These are phyloP conservation scores for Arabis alpina DNA, from an alignment of 345 rosid species.

Conservation along the genomic window DNA sequence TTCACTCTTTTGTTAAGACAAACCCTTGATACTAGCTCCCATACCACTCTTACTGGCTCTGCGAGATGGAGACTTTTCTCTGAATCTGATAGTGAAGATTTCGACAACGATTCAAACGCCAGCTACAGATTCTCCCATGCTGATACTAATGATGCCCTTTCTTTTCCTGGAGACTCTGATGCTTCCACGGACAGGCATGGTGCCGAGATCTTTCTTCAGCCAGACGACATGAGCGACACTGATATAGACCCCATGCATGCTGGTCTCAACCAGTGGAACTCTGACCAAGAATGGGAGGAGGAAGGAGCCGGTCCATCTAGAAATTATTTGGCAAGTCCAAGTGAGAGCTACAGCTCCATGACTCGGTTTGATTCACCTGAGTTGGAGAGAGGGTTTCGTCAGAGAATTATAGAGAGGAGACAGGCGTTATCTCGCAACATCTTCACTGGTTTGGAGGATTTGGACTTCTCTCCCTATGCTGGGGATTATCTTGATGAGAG, in stretches of 20 bases:
- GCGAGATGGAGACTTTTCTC: conserved; percentile 73
- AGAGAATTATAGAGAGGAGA: too few relatives aligned
- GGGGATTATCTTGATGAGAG: conserved; percentile 67
- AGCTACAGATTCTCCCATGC: conserved; percentile 52
- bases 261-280: conserved; percentile 73
- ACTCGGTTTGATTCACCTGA: conserved; percentile 50
- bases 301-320: conserved; percentile 46
- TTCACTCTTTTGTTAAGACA: conserved; percentile 63
- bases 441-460: conserved; percentile 49
- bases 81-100: conserved; percentile 80
- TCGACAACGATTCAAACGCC: conserved; percentile 65
- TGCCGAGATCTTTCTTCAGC: conserved; percentile 54
- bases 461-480: conserved; percentile 48
- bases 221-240: conserved; percentile 57
- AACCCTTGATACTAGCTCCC: conserved; percentile 62
- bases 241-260: conserved; percentile 98
- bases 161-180: conserved; percentile 84
- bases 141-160: conserved; percentile 55
- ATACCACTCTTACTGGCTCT: conserved; percentile 61
- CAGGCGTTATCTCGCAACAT: conserved; percentile 45
- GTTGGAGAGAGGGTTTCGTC: too few relatives aligned
- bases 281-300: conserved; percentile 64
- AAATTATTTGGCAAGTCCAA: conserved; percentile 51
- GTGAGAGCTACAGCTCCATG: conserved; percentile 50
- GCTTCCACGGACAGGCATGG: conserved; percentile 69